Conservation (phyloP, 345 rosid species). For the Populus ilicifolia region DNA sequence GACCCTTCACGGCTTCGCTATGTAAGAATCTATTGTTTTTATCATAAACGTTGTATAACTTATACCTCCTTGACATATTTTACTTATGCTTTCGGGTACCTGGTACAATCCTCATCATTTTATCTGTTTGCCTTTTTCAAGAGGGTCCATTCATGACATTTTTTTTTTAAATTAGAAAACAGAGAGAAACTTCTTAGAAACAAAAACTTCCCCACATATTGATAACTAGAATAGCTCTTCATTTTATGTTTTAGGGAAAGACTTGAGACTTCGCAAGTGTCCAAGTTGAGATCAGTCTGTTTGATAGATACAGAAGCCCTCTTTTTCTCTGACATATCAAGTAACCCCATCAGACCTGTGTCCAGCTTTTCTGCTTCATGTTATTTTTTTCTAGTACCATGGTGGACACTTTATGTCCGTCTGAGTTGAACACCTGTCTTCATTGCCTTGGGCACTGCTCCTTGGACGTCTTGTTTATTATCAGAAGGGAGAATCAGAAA, state of each 20-base stretch:
- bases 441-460: background rate
- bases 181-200: background rate
- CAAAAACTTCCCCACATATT: background rate
- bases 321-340: background rate
- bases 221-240: background rate
- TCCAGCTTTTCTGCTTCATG: background rate
- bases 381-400: background rate
- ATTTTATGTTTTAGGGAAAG: background rate
- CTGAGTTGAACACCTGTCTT: background rate
- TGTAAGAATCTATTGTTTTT: constrained; percentile 38
- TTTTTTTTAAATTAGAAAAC: background rate
- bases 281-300: background rate
- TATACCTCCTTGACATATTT: background rate
- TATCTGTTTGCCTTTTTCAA: background rate
- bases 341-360: background rate
- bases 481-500: constrained; percentile 1
- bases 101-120: background rate
- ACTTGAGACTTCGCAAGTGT: background rate
- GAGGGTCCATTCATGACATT: background rate
- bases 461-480: background rate
- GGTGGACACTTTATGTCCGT: constrained; percentile 1
- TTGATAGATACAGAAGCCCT: background rate
- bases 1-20: constrained; percentile 74
- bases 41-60: background rate
- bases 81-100: background rate